phyloP scores from a whole-genome alignment of 2,329 filamentous ascomycete species.

The Keithomyces neogunnii region DNA sequence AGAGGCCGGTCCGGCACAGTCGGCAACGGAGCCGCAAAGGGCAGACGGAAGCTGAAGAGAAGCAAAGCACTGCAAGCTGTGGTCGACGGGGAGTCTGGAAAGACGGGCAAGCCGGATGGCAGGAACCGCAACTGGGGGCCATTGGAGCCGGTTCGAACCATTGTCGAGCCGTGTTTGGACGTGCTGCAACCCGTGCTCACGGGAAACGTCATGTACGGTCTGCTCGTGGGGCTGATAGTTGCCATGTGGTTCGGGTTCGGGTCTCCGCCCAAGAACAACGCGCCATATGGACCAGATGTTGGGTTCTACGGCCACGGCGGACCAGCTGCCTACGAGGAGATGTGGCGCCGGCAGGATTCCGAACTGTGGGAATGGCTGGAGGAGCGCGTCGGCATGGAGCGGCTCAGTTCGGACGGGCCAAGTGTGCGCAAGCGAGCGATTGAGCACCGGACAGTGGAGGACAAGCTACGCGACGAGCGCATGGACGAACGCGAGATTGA shows the following conservation, averaged over 20 bases:
- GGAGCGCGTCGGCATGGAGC: conserved; percentile 69
- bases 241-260: conserved; percentile 66
- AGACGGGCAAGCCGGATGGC: conserved; percentile 31
- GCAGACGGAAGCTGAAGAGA: conserved; percentile 55
- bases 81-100: conserved; percentile 30
- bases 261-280: conserved; percentile 29
- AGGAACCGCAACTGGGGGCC: conserved; percentile 59
- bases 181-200: conserved; percentile 64
- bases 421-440: conserved; percentile 36
- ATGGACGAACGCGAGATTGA: conserved; percentile 69
- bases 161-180: conserved; percentile 62
- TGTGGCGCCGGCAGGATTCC: conserved; percentile 82
- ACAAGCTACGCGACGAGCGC: conserved; percentile 46
- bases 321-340: conserved; percentile 79
- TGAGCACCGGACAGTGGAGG: conserved; percentile 49
- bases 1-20: conserved; percentile 44
- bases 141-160: conserved; percentile 66
- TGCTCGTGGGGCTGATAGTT: conserved; percentile 66
- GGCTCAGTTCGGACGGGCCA: conserved; percentile 30
- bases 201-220: conserved; percentile 66
- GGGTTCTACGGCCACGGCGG: conserved; percentile 48
- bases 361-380: conserved; percentile 93
- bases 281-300: conserved; percentile 25
- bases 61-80: conserved; percentile 36
- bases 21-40: conserved; percentile 40